These are phyloP conservation scores for Aaosphaeria pasadenensis DNA, from an alignment of 2,329 filamentous ascomycete species.

Conservation along the genomic window DNA sequence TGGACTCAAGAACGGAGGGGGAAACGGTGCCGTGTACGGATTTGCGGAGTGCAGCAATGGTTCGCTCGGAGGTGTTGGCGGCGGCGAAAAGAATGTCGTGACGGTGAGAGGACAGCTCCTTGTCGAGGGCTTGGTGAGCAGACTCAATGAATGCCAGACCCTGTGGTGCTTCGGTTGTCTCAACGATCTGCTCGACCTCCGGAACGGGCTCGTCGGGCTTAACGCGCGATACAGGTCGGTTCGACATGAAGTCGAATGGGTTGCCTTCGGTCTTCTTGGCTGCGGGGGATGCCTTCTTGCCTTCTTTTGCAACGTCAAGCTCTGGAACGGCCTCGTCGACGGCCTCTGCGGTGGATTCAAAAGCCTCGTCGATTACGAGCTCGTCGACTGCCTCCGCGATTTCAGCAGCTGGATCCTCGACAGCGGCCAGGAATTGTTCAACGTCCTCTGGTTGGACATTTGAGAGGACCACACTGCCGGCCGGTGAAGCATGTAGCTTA, in stretches of 20 bases:
- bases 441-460: constrained; percentile 12
- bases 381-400: constrained; percentile 5
- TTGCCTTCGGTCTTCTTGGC: constrained; percentile 26
- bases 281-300: not conserved
- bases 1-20: constrained; percentile 2
- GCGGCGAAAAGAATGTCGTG: constrained; percentile 9
- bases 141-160: not conserved
- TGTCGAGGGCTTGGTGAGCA: not conserved
- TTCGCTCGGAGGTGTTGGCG: constrained; percentile 10
- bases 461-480: constrained; percentile 21
- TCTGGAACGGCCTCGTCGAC: constrained; percentile 9
- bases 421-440: constrained; percentile 15
- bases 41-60: constrained; percentile 12
- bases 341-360: constrained; percentile 13
- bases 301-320: not conserved
- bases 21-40: constrained; percentile 7
- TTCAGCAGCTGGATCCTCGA: constrained; percentile 18
- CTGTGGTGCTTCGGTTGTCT: not conserved
- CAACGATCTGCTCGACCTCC: constrained; percentile 9
- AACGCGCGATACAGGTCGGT: constrained; percentile 25
- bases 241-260: constrained; percentile 37
- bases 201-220: constrained; percentile 12
- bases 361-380: constrained; percentile 3
- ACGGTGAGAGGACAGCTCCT: not conserved
- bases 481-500: constrained; percentile 17